Evolutionary conservation across 768 basidiomycete species (phyloP), one percentile per base, ranked within the genome.

Genomic region (Mycena vulgaris): DNA sequence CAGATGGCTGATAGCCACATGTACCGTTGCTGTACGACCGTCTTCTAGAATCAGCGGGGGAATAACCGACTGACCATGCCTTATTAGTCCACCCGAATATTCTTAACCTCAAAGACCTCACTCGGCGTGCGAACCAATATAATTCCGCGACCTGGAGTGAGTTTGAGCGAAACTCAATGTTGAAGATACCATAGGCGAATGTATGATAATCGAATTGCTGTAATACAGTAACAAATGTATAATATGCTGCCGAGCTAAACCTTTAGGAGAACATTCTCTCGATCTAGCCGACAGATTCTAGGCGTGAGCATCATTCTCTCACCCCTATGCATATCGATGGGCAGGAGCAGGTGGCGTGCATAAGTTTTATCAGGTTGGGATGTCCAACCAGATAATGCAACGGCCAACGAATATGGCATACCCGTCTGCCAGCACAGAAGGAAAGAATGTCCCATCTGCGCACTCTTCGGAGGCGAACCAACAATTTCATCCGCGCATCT

Each of bases 1-100:
- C 25, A 65, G 63, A n/a, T 66, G 65, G 56, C 56, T 66, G 13
- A 58, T 66, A 37, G 45, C 65, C 14, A 58, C 65, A 3, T 66
- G 51, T 11, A 58, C 65, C 42, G 56, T 66, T 11, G 47, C 65
- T 25, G 63, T 57, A 27, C 19, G 62, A 57, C 37, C n/a, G n/a
- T n/a, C 37, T 11, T 28, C 21, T 19, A 10, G 23, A 25, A 13
- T 28, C 27, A 7, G 9, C 23, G 17, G 4, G 7, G 25, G 25
- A 21, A 35, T 59, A 27, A 10, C 40, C 23, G 14, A 37, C 6
- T 37, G 14, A 14, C 35, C 14, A 23, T 8, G 19, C 6, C 8
- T 21, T 16, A 2, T 35, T 33, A 65, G 56, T 66, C 65, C 10
- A 66, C 65, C 11, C 56, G 65, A 27, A 66, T 65, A 55, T 64